A percentile compares a stretch with the other conserved stretches of the same genome.
phyloP scores from a whole-genome alignment of 148 eudicot genomes.

The Vaccinium myrtillus region DNA sequence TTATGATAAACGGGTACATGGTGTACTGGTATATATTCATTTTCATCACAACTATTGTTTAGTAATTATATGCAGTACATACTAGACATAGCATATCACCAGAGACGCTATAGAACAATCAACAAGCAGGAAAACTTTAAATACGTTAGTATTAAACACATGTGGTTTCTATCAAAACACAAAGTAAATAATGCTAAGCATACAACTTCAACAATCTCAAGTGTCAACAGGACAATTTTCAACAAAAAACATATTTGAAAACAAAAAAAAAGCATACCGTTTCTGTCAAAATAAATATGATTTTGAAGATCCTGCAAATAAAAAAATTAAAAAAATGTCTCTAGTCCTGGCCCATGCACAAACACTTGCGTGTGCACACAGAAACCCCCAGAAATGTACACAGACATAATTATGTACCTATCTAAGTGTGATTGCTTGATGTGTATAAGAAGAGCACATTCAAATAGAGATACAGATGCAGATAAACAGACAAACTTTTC shows the following conservation, averaged over 20 bases:
- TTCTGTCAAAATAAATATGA: neutral
- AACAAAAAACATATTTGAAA: no score
- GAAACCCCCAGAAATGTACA: neutral
- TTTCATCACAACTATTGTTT: neutral
- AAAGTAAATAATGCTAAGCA: neutral
- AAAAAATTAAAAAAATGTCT: neutral
- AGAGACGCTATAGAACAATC: neutral
- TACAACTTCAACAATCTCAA: conserved; percentile 7
- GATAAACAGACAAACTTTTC: neutral
- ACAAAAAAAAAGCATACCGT: neutral
- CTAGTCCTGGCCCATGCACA: neutral
- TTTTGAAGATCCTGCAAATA: neutral
- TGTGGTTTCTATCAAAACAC: neutral
- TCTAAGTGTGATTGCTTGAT: neutral
- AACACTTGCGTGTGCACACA: neutral
- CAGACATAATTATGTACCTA: neutral
- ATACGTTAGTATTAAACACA: neutral
- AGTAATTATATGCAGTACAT: neutral
- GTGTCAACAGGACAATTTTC: no score
- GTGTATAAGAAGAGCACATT: neutral
- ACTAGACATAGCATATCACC: neutral
- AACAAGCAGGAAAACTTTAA: conserved; percentile 13
- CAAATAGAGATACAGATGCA: neutral
- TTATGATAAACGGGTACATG: no score
- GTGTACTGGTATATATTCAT: neutral